Conservation (phyloP, 2,329 filamentous ascomycete species). For the Colletotrichum karsti region DNA sequence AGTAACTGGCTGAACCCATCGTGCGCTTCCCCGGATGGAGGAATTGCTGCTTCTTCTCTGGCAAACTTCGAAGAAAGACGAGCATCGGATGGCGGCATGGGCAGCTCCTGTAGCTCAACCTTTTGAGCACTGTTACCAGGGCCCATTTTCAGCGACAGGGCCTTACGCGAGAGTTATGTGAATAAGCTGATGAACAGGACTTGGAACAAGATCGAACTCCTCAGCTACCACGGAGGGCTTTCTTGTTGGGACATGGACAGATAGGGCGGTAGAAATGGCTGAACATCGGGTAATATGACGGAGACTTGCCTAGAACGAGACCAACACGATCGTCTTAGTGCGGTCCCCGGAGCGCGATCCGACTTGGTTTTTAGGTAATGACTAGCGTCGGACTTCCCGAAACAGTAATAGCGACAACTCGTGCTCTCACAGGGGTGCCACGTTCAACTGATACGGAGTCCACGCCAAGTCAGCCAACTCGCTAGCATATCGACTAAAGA, state of each 20-base stretch:
- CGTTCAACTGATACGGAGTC: no score
- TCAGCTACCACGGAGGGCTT: no score
- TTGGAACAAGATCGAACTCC: no score
- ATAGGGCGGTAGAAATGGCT: background rate
- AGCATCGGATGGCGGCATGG: background rate
- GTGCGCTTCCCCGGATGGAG: fast-evolving
- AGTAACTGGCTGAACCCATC: background rate
- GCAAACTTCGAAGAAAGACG: background rate
- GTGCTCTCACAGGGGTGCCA: background rate
- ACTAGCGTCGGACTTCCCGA: background rate
- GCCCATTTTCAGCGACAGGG: background rate
- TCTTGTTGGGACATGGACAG: no score
- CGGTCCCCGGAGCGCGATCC: no score
- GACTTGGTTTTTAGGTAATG: background rate
- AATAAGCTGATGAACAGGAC: no score
- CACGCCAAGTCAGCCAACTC: no score
- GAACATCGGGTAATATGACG: background rate
- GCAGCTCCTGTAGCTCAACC: background rate
- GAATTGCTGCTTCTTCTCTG: no score
- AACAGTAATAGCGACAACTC: background rate
- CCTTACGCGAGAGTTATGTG: no score
- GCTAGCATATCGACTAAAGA: no score
- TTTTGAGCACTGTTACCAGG: background rate
- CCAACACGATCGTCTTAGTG: no score
- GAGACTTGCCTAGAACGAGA: background rate